A percentile compares a stretch with the other conserved stretches of the same genome.
phyloP scores from a whole-genome alignment of 202 grass and related monocot genomes.

The Schoenoplectus tabernaemontani region DNA sequence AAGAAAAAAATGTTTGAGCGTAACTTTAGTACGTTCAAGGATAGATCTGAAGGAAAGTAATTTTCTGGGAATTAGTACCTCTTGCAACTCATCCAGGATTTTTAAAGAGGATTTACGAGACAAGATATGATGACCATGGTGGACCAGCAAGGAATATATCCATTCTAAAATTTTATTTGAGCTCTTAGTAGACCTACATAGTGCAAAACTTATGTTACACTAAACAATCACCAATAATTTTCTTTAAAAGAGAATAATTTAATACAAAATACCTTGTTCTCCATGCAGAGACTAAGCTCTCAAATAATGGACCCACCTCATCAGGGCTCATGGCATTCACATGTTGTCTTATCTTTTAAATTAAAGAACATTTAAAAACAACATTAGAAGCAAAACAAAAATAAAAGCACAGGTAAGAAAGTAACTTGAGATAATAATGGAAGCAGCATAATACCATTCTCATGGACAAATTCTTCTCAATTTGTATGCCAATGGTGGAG shows the following conservation, averaged over 20 bases:
- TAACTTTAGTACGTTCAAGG: background rate
- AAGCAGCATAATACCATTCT: conserved; percentile 56
- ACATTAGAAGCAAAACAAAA: conserved; percentile 15
- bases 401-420: conserved; percentile 9
- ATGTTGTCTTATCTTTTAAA: conserved; percentile 61
- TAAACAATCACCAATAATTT: conserved; percentile 3
- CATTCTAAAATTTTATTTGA: conserved; percentile 54
- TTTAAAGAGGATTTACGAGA: conserved; percentile 46
- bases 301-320: conserved; percentile 65
- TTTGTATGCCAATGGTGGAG: conserved; percentile 26
- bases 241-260: background rate
- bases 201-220: conserved; percentile 9
- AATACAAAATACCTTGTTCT: conserved; percentile 50
- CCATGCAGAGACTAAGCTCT: conserved; percentile 61
- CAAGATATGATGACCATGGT: conserved; percentile 57
- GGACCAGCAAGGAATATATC: conserved; percentile 76
- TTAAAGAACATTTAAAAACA: conserved; percentile 11
- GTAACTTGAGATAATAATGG: background rate
- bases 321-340: conserved; percentile 51
- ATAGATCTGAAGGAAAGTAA: background rate
- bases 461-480: conserved; percentile 35
- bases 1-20: conserved; percentile 10
- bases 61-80: conserved; percentile 39
- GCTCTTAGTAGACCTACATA: conserved; percentile 48
- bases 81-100: conserved; percentile 43